These are phyloP conservation scores for Baudoinia panamericana DNA, from an alignment of 495 filamentous ascomycete genomes.

Conservation along the genomic window DNA sequence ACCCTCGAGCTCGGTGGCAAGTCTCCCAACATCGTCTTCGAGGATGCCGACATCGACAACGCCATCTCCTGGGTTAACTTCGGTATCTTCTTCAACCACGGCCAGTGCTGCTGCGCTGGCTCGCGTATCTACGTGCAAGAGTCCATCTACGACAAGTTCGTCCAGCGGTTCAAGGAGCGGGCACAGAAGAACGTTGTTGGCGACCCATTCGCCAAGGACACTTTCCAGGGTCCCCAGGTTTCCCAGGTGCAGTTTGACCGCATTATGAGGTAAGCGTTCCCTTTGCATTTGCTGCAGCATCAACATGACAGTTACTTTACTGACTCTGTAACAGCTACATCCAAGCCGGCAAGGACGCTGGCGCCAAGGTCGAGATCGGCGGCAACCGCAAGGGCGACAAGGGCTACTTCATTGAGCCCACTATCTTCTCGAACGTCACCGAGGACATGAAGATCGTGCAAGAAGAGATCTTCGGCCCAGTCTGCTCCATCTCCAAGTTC, in stretches of 20 bases:
- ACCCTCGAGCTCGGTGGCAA: slow-evolving; percentile 98
- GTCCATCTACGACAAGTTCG: slow-evolving; percentile 88
- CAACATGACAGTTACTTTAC: slow-evolving; percentile 3
- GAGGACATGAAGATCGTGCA: slow-evolving; percentile 95
- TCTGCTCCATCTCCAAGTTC: slow-evolving; percentile 90
- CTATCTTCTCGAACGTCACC: slow-evolving; percentile 84
- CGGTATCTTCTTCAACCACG: slow-evolving; percentile 98
- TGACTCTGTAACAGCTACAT: slow-evolving; percentile 51
- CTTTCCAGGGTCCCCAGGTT: slow-evolving; percentile 97
- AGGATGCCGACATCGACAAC: slow-evolving; percentile 90
- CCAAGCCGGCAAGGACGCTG: slow-evolving; percentile 70
- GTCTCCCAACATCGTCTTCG: slow-evolving; percentile 94
- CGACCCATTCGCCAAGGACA: slow-evolving; percentile 73
- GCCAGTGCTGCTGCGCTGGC: slow-evolving; percentile 95
- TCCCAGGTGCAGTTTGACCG: slow-evolving; percentile 91
- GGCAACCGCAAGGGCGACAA: slow-evolving; percentile 79
- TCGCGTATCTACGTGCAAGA: slow-evolving; percentile 95
- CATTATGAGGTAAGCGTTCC: slow-evolving; percentile 59
- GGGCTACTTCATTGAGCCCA: slow-evolving; percentile 97
- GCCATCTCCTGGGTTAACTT: slow-evolving; percentile 98
- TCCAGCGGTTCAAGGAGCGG: slow-evolving; percentile 76
- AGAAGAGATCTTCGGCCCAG: slow-evolving; percentile 97
- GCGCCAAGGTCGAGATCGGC: slow-evolving; percentile 73
- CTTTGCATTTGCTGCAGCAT: neutral
- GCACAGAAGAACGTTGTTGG: slow-evolving; percentile 74